Percentiles rank a stretch among this genome's conserved stretches.
Evolutionary conservation across 2,329 filamentous ascomycete genomes (phyloP).

Genomic region (Graphiopsis chlorocephala): DNA sequence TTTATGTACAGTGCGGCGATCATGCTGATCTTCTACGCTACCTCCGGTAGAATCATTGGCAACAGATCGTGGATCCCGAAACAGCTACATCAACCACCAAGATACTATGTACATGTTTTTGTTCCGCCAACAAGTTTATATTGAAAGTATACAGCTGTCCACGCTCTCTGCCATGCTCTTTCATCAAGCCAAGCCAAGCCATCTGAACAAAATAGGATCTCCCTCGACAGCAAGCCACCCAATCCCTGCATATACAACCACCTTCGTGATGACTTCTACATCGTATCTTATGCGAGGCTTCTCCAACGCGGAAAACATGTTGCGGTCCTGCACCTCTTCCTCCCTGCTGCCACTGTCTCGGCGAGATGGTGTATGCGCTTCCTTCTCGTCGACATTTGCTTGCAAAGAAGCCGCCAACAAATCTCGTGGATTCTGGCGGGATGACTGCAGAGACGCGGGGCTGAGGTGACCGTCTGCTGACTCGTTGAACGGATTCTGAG

Average conservation of each 20-base stretch:
- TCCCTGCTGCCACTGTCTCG: slow-evolving; percentile 34
- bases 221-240: slow-evolving; percentile 74
- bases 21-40: neutral
- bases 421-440: slow-evolving; percentile 1
- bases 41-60: neutral
- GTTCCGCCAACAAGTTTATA: neutral
- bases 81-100: neutral
- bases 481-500: slow-evolving; percentile 7
- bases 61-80: neutral
- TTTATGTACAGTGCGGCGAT: neutral
- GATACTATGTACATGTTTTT: too few species aligned
- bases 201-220: slow-evolving; percentile 66
- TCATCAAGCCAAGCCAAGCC: slow-evolving; percentile 7
- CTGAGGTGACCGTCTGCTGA: slow-evolving; percentile 20
- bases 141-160: neutral
- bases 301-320: slow-evolving; percentile 80
- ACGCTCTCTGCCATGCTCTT: neutral
- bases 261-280: slow-evolving; percentile 96
- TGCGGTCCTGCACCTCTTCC: slow-evolving; percentile 43
- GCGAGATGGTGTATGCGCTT: slow-evolving; percentile 3
- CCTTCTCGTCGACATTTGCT: neutral
- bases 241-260: slow-evolving; percentile 95
- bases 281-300: slow-evolving; percentile 91
- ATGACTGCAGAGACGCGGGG: slow-evolving; percentile 37
- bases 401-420: neutral